A percentile compares a stretch with the other conserved stretches of the same genome.
Conservation (phyloP, 1,284 basidiomycete genomes). For the Sutorius eximius region DNA sequence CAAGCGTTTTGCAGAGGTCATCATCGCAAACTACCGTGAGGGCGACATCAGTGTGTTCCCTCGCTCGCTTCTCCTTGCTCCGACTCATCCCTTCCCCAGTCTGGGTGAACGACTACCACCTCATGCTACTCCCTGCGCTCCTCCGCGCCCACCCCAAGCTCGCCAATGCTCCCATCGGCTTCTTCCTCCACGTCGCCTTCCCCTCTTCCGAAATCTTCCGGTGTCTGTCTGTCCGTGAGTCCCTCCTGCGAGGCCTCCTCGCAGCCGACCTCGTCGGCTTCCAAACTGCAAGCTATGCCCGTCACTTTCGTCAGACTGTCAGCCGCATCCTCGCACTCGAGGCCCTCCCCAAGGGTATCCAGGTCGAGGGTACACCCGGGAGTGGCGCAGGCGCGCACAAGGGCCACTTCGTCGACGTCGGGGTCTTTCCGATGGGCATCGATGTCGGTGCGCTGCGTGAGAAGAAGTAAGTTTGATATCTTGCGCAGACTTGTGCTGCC, state of each 20-base stretch:
- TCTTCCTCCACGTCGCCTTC: conserved; percentile 90
- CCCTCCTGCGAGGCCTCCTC: conserved; percentile 72
- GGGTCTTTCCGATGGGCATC: conserved; percentile 88
- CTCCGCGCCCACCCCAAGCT: conserved; percentile 54
- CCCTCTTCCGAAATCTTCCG: conserved; percentile 88
- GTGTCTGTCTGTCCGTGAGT: conserved; percentile 69
- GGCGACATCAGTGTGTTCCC: conserved; percentile 67
- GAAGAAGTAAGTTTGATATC: conserved; percentile 52
- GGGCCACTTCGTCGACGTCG: conserved; percentile 76
- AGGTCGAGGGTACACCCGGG: conserved; percentile 43
- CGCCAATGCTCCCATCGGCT: conserved; percentile 72
- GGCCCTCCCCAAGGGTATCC: conserved; percentile 82
- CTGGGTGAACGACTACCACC: conserved; percentile 85
- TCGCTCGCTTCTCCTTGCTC: neutral
- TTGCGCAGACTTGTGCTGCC: conserved; percentile 4
- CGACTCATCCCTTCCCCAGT: conserved; percentile 36
- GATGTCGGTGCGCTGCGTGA: conserved; percentile 72
- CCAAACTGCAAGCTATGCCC: conserved; percentile 80
- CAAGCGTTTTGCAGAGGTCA: conserved; percentile 78
- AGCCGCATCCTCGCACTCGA: conserved; percentile 79
- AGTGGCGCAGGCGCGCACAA: conserved; percentile 6
- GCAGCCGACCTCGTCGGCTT: conserved; percentile 77
- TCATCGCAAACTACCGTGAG: conserved; percentile 70
- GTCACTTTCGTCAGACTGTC: conserved; percentile 83
- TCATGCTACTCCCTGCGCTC: conserved; percentile 80